Percentiles rank a stretch among this genome's conserved stretches.
Evolutionary conservation across 768 basidiomycete genomes (phyloP).

Genomic region (Leccinum variicolor): DNA sequence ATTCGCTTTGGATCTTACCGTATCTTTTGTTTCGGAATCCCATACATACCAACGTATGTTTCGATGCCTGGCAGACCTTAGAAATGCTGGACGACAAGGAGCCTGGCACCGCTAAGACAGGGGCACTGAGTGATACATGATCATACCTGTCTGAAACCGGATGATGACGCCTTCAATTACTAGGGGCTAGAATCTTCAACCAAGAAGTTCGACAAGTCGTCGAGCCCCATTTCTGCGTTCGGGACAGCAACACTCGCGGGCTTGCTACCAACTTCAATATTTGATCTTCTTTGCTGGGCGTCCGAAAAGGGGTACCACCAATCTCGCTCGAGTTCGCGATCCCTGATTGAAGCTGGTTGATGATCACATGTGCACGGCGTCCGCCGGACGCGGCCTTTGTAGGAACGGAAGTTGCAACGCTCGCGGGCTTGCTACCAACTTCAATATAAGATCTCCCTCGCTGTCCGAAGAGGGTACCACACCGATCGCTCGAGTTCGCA

Average conservation of each 20-base stretch:
- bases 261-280: conserved; percentile 11
- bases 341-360: not conserved
- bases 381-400: not conserved
- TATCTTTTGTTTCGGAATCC: conserved; percentile 53
- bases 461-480: conserved; percentile 10
- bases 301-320: conserved; percentile 29
- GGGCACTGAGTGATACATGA: conserved; percentile 32
- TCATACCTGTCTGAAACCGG: conserved; percentile 42
- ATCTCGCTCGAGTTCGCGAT: conserved; percentile 10
- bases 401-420: not conserved
- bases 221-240: too few species aligned
- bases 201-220: conserved; percentile 6
- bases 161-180: conserved; percentile 29
- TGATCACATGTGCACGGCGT: too few species aligned
- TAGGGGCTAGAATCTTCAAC: conserved; percentile 29
- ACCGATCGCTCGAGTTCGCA: too few species aligned
- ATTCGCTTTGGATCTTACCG: conserved; percentile 43
- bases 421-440: not conserved
- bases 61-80: conserved; percentile 25
- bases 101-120: conserved; percentile 26
- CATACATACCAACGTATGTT: conserved; percentile 35
- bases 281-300: conserved; percentile 39
- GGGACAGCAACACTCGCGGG: conserved; percentile 32
- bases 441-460: not conserved
- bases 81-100: conserved; percentile 33